A percentile compares a stretch with the other conserved stretches of the same genome.
Conservation (phyloP, 2,329 filamentous ascomycete species). For the Waltergamsia citrina region DNA sequence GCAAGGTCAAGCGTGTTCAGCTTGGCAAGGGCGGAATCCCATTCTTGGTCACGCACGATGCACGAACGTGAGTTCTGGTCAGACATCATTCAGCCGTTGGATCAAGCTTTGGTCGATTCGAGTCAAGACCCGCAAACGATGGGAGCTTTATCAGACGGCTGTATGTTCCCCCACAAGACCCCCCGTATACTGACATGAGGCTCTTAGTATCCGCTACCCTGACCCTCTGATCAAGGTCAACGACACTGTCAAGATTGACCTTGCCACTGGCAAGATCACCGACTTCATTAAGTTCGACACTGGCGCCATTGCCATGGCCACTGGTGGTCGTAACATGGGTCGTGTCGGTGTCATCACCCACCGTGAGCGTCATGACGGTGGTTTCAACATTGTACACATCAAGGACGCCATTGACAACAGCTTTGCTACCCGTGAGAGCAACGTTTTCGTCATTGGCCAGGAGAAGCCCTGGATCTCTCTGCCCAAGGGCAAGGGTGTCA, state of each 20-base stretch:
- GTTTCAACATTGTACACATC: constrained; percentile 99
- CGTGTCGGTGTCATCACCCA: constrained; percentile 99
- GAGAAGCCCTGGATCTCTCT: constrained; percentile 99
- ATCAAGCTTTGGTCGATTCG: constrained; percentile 88
- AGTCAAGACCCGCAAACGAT: constrained; percentile 11
- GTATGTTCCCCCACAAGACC: constrained; percentile 32
- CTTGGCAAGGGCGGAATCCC: constrained; percentile 99
- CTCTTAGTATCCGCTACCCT: constrained; percentile 89
- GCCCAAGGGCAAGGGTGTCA: constrained; percentile 99
- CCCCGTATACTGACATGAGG: constrained; percentile 11
- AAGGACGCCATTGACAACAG: constrained; percentile 99
- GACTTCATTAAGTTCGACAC: constrained; percentile 99
- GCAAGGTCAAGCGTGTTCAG: constrained; percentile 99
- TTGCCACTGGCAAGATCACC: constrained; percentile 92
- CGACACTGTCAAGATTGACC: constrained; percentile 99
- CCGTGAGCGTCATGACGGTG: constrained; percentile 99
- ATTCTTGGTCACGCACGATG: constrained; percentile 99
- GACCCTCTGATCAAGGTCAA: constrained; percentile 99
- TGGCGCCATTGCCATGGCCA: constrained; percentile 95
- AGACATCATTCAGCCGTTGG: constrained; percentile 99
- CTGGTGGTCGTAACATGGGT: constrained; percentile 99
- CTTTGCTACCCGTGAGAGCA: constrained; percentile 97
- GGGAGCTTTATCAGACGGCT: constrained; percentile 38
- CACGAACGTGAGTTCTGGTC: constrained; percentile 98
- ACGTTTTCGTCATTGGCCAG: constrained; percentile 98